phyloP scores from a whole-genome alignment of 2,329 filamentous ascomycete genomes.

The Hymenoscyphus albidus region DNA sequence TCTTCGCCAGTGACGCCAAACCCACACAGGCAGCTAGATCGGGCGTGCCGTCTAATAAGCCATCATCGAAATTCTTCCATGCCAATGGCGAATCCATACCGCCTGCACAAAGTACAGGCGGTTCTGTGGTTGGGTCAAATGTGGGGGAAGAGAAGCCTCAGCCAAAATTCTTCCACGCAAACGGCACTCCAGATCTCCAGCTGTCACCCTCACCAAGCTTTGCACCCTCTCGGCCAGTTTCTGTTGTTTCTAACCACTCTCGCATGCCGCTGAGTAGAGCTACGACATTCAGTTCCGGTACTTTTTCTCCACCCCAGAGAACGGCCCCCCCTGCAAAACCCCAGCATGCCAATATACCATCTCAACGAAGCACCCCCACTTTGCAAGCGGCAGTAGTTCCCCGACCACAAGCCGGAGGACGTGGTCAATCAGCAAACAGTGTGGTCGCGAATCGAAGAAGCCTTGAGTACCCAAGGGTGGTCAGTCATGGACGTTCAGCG shows the following conservation, averaged over 20 bases:
- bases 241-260: constrained; percentile 45
- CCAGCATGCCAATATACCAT: constrained; percentile 26
- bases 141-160: constrained; percentile 33
- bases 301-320: constrained; percentile 37
- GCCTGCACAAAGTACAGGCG: constrained; percentile 19
- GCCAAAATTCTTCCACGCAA: constrained; percentile 73
- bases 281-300: constrained; percentile 32
- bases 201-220: constrained; percentile 35
- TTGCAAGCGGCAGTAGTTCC: constrained; percentile 26
- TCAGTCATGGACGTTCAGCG: constrained; percentile 28
- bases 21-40: constrained; percentile 31
- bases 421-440: constrained; percentile 28
- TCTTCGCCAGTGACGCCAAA: constrained; percentile 80
- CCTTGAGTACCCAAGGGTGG: constrained; percentile 20
- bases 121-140: constrained; percentile 31
- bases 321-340: constrained; percentile 51
- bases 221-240: constrained; percentile 42
- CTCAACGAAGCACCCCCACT: constrained; percentile 22
- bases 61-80: constrained; percentile 46
- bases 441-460: constrained; percentile 23
- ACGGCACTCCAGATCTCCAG: constrained; percentile 54
- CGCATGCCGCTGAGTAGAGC: constrained; percentile 42
- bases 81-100: constrained; percentile 45
- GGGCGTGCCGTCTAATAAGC: constrained; percentile 20
- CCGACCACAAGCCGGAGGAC: constrained; percentile 21